Percentiles rank a stretch among this genome's conserved stretches.
phyloP scores from a whole-genome alignment of 352 stramenopile genomes.

The Phytopythium kandeliae region DNA sequence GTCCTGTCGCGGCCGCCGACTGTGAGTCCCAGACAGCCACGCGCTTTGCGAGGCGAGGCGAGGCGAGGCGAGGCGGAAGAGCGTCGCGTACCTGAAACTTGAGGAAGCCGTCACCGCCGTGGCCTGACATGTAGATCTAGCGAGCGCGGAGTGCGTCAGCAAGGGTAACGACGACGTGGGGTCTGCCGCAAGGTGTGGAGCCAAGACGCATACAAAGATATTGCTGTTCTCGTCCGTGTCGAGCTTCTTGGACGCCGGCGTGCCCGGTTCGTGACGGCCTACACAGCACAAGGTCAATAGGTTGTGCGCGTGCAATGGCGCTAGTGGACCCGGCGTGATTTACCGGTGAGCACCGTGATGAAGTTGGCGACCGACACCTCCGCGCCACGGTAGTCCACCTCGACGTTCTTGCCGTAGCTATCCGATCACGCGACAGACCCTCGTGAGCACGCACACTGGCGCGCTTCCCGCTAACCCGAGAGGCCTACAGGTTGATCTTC shows the following conservation, averaged over 20 bases:
- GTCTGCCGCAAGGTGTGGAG: no score
- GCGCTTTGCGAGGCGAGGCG: no score
- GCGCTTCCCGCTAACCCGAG: background rate
- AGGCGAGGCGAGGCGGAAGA: background rate
- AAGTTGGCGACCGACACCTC: slow-evolving; percentile 98
- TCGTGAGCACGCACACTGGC: background rate
- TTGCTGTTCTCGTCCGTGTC: slow-evolving; percentile 88
- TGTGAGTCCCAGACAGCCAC: background rate
- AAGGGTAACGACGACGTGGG: no score
- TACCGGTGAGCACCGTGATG: slow-evolving; percentile 90
- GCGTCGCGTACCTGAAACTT: slow-evolving; percentile 91
- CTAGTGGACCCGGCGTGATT: no score
- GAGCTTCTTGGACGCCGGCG: slow-evolving; percentile 84
- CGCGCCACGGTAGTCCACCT: slow-evolving; percentile 93
- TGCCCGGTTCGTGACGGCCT: slow-evolving; percentile 87
- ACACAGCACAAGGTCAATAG: background rate
- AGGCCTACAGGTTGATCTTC: slow-evolving; percentile 77
- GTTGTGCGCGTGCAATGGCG: no score
- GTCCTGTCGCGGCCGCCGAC: slow-evolving; percentile 42
- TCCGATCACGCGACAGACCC: background rate
- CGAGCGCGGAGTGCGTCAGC: background rate
- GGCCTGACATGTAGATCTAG: slow-evolving; percentile 90
- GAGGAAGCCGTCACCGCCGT: slow-evolving; percentile 96
- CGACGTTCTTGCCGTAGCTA: slow-evolving; percentile 87
- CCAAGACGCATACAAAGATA: slow-evolving; percentile 81